A percentile compares a stretch with the other conserved stretches of the same genome.
These are phyloP conservation scores for Cicer chorassanicum DNA, from an alignment of 306 rosid genomes.

Conservation along the genomic window DNA sequence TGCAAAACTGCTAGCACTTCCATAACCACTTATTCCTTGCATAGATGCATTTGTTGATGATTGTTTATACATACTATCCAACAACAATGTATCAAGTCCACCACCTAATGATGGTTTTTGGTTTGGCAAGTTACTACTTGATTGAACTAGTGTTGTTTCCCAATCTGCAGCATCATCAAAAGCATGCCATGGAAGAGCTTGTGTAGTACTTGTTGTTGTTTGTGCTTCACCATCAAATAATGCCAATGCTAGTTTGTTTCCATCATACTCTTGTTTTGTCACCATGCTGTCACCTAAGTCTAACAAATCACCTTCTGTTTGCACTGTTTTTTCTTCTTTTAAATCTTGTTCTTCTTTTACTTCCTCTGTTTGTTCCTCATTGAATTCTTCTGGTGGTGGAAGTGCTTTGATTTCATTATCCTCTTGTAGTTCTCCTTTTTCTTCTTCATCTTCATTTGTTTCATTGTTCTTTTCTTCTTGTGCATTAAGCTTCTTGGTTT, in stretches of 20 bases:
- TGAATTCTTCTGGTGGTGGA: conserved; percentile 67
- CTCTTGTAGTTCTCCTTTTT: conserved; percentile 31
- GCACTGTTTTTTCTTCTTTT: conserved; percentile 30
- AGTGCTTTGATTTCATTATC: conserved; percentile 69
- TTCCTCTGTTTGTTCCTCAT: conserved; percentile 36
- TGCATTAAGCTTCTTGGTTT: conserved; percentile 25
- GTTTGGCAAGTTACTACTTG: conserved; percentile 57
- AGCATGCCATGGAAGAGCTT: conserved; percentile 68
- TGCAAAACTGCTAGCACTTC: conserved; percentile 81
- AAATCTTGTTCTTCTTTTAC: conserved; percentile 45
- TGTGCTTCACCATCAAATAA: conserved; percentile 61
- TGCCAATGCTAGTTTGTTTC: conserved; percentile 68
- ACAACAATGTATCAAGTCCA: conserved; percentile 67
- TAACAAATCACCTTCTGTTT: conserved; percentile 65
- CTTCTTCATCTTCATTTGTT: conserved; percentile 8
- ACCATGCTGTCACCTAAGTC: conserved; percentile 53
- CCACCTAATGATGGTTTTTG: conserved; percentile 67
- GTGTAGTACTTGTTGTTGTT: not conserved
- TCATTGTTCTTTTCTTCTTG: conserved; percentile 24
- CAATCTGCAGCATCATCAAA: conserved; percentile 72
- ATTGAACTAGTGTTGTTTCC: conserved; percentile 78
- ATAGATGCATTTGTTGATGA: conserved; percentile 44
- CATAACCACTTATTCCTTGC: conserved; percentile 53
- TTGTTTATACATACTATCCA: conserved; percentile 80
- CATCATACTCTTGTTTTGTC: conserved; percentile 47